Conservation (phyloP, 305 asterid species). For the Plantago coronopus region DNA sequence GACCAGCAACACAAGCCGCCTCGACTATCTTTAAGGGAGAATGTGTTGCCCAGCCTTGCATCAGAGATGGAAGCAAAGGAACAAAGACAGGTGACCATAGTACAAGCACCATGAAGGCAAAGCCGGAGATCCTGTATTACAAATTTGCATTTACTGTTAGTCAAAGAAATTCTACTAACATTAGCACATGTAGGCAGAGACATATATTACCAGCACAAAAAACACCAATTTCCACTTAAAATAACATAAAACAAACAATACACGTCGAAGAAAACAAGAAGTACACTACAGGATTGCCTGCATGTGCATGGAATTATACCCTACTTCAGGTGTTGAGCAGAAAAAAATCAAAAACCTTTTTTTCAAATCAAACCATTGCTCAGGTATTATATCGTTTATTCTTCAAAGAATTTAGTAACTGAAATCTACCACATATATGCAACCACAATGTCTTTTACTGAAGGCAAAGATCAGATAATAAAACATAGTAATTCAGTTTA, state of each 20-base stretch:
- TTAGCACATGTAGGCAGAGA: constrained; percentile 9
- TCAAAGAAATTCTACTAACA: constrained; percentile 14
- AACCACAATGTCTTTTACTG: constrained; percentile 14
- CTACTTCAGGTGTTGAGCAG: neutral
- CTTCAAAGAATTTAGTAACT: too few species aligned
- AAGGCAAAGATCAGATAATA: constrained; percentile 9
- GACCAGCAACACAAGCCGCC: constrained; percentile 75
- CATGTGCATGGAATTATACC: neutral
- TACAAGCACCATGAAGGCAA: constrained; percentile 78
- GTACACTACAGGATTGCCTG: neutral
- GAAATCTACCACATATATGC: neutral
- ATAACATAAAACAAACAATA: constrained; percentile 3
- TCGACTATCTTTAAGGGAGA: constrained; percentile 60
- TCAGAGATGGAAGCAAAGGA: constrained; percentile 84
- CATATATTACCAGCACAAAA: constrained; percentile 9
- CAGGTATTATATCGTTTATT: too few species aligned
- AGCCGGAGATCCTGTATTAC: constrained; percentile 68
- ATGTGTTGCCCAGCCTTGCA: constrained; percentile 70
- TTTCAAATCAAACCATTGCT: too few species aligned
- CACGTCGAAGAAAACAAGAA: constrained; percentile 5
- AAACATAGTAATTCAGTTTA: constrained; percentile 27
- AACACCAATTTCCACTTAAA: constrained; percentile 1
- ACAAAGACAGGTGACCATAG: constrained; percentile 86
- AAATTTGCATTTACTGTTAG: constrained; percentile 17
- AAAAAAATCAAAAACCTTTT: too few species aligned